A percentile compares a stretch with the other conserved stretches of the same genome.
Evolutionary conservation across 2,329 filamentous ascomycete genomes (phyloP).

Genomic region (Penicillium sp.): DNA sequence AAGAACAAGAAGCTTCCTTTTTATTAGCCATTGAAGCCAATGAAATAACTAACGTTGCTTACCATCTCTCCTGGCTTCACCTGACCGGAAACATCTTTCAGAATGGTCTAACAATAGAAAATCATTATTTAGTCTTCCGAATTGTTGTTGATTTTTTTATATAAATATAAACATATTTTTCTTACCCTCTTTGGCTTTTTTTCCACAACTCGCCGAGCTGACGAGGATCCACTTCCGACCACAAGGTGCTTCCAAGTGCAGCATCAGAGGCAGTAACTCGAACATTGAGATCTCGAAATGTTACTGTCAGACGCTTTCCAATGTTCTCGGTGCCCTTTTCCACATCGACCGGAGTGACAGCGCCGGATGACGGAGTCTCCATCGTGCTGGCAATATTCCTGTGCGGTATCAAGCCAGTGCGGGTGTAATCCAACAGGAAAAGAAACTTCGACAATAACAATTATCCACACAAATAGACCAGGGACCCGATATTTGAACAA

Average conservation of each 20-base stretch:
- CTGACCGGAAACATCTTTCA: constrained; percentile 38
- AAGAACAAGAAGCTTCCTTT: constrained; percentile 54
- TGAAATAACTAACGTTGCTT: neutral
- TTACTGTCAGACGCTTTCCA: constrained; percentile 34
- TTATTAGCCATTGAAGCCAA: constrained; percentile 2
- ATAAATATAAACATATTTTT: neutral
- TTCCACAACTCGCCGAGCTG: constrained; percentile 23
- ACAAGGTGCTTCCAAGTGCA: constrained; percentile 33
- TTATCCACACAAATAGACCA: neutral
- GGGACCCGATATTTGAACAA: neutral
- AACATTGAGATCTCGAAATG: constrained; percentile 34
- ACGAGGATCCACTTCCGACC: constrained; percentile 31
- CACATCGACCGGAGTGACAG: constrained; percentile 22
- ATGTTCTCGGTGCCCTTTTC: constrained; percentile 19
- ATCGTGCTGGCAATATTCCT: constrained; percentile 7
- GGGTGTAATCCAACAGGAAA: neutral
- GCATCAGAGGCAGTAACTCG: constrained; percentile 35
- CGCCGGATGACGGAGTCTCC: constrained; percentile 29
- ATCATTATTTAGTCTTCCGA: neutral
- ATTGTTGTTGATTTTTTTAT: neutral
- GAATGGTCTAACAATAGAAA: constrained; percentile 31
- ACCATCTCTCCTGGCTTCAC: constrained; percentile 44
- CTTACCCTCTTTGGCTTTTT: constrained; percentile 28
- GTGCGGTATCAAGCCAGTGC: neutral
- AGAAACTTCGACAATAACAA: neutral